Evolutionary conservation across 352 stramenopile genomes (phyloP).

Genomic region (Blastocystis sp.): DNA sequence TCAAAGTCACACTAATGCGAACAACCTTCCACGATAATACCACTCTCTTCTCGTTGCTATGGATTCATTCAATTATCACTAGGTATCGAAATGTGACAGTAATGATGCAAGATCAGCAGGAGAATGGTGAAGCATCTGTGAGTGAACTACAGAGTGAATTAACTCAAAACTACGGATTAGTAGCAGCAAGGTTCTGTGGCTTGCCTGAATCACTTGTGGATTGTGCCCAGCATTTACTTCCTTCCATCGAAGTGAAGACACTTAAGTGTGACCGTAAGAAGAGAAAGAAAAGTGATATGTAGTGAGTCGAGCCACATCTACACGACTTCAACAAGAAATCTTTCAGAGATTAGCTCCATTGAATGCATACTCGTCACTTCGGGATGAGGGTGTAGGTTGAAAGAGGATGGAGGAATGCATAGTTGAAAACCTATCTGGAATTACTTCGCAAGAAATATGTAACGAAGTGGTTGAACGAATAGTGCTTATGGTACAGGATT

Average conservation of each 20-base stretch:
- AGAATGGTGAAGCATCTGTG: not conserved
- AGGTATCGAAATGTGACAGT: constrained; percentile 15
- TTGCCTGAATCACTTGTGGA: not conserved
- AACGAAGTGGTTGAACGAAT: not conserved
- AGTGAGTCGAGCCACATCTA: not conserved
- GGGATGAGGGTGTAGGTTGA: not conserved
- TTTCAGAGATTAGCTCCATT: not conserved
- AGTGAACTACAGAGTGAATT: not conserved
- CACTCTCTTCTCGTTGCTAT: not conserved
- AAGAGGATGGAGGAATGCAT: not conserved
- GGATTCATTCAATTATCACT: not conserved
- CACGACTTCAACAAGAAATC: not conserved
- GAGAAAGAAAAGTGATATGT: not conserved
- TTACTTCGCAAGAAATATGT: constrained; percentile 2
- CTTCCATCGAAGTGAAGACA: constrained; percentile 16
- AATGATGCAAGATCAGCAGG: not conserved
- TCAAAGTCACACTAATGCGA: constrained; percentile 8
- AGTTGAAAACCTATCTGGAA: constrained; percentile 36
- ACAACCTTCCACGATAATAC: not conserved
- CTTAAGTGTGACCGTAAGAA: not conserved
- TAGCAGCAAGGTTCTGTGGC: constrained; percentile 18
- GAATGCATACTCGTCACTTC: not conserved
- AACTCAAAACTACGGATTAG: constrained; percentile 4
- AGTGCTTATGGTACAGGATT: not conserved
- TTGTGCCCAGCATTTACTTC: not conserved